These are phyloP conservation scores for Thamnidium elegans DNA, from an alignment of 192 early-diverging fungal species.

Conservation along the genomic window DNA sequence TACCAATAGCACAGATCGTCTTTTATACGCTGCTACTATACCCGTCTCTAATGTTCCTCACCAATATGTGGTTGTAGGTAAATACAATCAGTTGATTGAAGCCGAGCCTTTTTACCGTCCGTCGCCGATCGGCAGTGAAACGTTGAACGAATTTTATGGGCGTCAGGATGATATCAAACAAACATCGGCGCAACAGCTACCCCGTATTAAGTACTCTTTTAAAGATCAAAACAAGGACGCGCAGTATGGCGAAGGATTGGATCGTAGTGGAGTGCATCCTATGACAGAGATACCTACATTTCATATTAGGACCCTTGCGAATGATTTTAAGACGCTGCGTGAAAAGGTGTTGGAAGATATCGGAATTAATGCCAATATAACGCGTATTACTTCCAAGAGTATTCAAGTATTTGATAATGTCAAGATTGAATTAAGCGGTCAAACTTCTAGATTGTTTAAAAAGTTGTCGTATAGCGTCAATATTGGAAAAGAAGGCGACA, in stretches of 20 bases:
- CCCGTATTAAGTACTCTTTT: too few relatives aligned
- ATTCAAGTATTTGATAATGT: background rate
- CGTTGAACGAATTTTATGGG: constrained; percentile 5
- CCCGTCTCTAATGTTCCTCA: background rate
- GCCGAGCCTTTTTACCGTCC: background rate
- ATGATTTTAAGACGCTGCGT: background rate
- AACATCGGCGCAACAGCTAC: too few relatives aligned
- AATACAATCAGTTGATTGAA: background rate
- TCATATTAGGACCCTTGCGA: background rate
- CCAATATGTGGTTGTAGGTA: background rate
- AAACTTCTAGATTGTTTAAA: constrained; percentile 1
- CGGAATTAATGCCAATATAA: constrained; percentile 2
- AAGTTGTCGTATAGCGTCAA: constrained; percentile 17
- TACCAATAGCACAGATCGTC: background rate
- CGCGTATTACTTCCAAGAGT: background rate
- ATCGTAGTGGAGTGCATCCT: background rate
- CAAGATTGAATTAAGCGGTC: constrained; percentile 9
- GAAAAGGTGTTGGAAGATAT: constrained; percentile 2
- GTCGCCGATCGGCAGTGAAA: background rate
- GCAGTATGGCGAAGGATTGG: background rate
- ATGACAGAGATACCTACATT: constrained; percentile 5
- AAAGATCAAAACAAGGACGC: too few relatives aligned
- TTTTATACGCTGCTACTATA: background rate
- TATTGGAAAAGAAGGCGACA: background rate
- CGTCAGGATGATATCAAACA: background rate